Base-by-base conservation (phyloP, 768 basidiomycete species). In the Pholiota molesta region DNA sequence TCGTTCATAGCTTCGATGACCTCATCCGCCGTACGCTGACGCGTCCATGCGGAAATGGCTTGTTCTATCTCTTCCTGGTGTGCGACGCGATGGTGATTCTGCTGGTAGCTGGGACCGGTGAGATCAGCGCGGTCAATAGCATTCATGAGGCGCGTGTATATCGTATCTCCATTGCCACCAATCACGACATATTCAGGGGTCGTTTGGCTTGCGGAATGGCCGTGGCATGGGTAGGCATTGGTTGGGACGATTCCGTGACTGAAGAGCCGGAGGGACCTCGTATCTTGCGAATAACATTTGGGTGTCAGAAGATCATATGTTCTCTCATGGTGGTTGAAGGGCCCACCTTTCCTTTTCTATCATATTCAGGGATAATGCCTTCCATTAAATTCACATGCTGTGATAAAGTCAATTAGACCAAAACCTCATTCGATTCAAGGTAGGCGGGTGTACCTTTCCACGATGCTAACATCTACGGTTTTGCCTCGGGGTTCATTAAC, bases 321-420 rank as follows among this genome's bases (percentile, higher is more conserved):
- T 11, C 16, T 19, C 16, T 11, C 17, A 19, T 8, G 6, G 29
- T 23, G 2, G 21, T 42, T 13, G n/a, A 40, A 58, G 26, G 40
- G 31, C 70, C 45, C 64, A 86, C 87, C 74, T 86, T 88, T 60
- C 83, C 83, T 70, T 87, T 89, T 57, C 89, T 85, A 69, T 90
- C 87, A 59, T 87, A 90, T 72, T 89, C 89, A 11, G 89, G 89
- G 52, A 90, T 85, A 61, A 91, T 84, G 2, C 89, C 89, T 67
- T 90, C 89, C 89, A 90, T 91, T 52, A 89, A 73, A 67, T 89
- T 91, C 4, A 90, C 88, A 90, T 90, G 67, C 88, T 90, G 59
- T 35, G 26, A 28, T 31, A 11, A 21, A 57, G 42, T 6, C 31
- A 4, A 21, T 11, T 29, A 10, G n/a, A 40, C 2, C 29, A 61